phyloP scores from a whole-genome alignment of 345 rosid genomes.

The Streptanthus diversifolius region DNA sequence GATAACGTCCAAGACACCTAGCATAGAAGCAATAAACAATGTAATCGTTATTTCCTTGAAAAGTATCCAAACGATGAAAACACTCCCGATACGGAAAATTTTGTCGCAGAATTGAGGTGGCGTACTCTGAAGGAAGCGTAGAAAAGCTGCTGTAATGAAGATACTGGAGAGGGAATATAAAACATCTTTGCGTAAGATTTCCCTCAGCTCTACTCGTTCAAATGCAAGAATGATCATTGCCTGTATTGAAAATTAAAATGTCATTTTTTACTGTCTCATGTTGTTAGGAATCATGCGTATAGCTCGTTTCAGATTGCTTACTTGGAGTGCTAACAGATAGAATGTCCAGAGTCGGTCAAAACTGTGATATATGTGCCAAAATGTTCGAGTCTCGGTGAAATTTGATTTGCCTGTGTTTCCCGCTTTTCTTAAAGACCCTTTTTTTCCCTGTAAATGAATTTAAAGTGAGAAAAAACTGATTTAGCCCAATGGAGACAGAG shows the following conservation, averaged over 20 bases:
- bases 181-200: slow-evolving; percentile 57
- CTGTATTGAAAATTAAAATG: slow-evolving; percentile 41
- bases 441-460: slow-evolving; percentile 54
- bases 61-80: slow-evolving; percentile 10
- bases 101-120: slow-evolving; percentile 3
- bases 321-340: slow-evolving; percentile 85
- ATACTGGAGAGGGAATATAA: slow-evolving; percentile 75
- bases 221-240: slow-evolving; percentile 83
- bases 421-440: slow-evolving; percentile 40
- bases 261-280: neutral
- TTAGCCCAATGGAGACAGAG: slow-evolving; percentile 11
- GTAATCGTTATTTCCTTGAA: slow-evolving; percentile 16
- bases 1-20: slow-evolving; percentile 83
- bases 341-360: slow-evolving; percentile 95
- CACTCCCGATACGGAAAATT: neutral
- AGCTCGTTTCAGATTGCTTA: slow-evolving; percentile 29
- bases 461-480: neutral
- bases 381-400: slow-evolving; percentile 85
- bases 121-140: slow-evolving; percentile 88
- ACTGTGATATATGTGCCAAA: slow-evolving; percentile 95
- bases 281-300: neutral
- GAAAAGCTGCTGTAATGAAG: slow-evolving; percentile 91
- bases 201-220: slow-evolving; percentile 52
- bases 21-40: slow-evolving; percentile 19
- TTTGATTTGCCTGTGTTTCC: slow-evolving; percentile 88